phyloP scores from a whole-genome alignment of 805 yeast genomes.

The Candida corydali region DNA sequence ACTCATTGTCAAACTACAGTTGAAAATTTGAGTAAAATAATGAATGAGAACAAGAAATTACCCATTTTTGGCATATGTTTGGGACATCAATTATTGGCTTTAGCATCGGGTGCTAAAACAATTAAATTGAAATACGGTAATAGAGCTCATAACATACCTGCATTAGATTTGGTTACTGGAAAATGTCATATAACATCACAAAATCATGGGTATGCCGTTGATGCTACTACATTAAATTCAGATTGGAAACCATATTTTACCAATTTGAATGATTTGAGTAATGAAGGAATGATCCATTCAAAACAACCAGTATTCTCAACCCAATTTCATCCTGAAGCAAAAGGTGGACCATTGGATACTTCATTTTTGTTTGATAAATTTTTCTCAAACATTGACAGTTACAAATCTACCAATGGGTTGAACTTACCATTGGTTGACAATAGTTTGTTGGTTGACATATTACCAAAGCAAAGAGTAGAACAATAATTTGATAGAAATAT shows the following conservation, averaged over 20 bases:
- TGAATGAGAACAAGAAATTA: constrained; percentile 57
- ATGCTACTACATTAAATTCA: constrained; percentile 64
- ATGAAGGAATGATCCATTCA: constrained; percentile 95
- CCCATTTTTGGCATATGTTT: constrained; percentile 97
- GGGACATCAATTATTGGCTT: constrained; percentile 94
- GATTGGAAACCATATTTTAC: constrained; percentile 84
- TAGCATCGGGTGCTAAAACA: constrained; percentile 93
- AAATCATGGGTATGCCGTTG: constrained; percentile 98
- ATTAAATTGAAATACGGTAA: constrained; percentile 94
- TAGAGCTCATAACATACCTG: constrained; percentile 98
- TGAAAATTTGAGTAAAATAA: constrained; percentile 63
- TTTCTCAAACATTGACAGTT: constrained; percentile 62
- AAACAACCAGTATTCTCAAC: constrained; percentile 89
- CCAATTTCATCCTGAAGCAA: constrained; percentile 99
- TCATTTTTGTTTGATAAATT: constrained; percentile 88
- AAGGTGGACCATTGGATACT: constrained; percentile 97
- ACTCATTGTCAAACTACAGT: constrained; percentile 82
- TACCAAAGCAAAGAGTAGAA: constrained; percentile 62
- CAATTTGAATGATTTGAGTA: constrained; percentile 91
- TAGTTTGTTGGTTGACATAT: constrained; percentile 54
- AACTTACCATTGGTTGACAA: constrained; percentile 42
- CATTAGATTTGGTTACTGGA: constrained; percentile 83
- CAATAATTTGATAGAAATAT: constrained; percentile 17
- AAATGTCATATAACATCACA: constrained; percentile 97
- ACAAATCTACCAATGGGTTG: constrained; percentile 35